Conservation (phyloP, 306 rosid species). For the Abrus precatorius region DNA sequence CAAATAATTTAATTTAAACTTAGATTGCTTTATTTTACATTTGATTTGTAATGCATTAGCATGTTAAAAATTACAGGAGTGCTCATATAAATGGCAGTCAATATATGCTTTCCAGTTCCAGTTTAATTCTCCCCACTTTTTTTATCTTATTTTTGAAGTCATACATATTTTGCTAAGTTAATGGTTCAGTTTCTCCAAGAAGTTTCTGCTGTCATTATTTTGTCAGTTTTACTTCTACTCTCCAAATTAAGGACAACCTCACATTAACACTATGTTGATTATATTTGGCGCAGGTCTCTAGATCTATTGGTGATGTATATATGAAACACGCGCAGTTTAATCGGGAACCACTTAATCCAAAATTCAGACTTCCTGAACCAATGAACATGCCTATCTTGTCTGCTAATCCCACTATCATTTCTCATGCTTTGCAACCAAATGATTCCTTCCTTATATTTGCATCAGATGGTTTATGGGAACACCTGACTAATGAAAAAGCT, state of each 20-base stretch:
- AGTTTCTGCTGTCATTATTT: constrained; percentile 5
- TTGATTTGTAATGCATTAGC: constrained; percentile 6
- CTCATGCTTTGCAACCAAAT: constrained; percentile 76
- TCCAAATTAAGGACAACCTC: not conserved
- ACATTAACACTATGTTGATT: constrained; percentile 14
- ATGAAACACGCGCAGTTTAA: constrained; percentile 73
- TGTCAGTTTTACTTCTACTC: constrained; percentile 7
- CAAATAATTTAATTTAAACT: constrained; percentile 1
- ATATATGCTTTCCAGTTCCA: constrained; percentile 16
- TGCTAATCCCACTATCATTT: constrained; percentile 72
- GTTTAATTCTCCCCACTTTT: not conserved
- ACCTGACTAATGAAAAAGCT: constrained; percentile 83
- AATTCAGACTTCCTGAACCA: constrained; percentile 89
- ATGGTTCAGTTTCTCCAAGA: constrained; percentile 8
- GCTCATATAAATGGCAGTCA: not conserved
- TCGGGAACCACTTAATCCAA: constrained; percentile 68
- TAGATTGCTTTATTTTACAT: not conserved
- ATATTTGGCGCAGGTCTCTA: constrained; percentile 75
- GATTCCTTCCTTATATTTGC: constrained; percentile 95
- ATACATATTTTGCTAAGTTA: not conserved
- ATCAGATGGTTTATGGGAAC: constrained; percentile 95
- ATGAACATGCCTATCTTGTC: constrained; percentile 75
- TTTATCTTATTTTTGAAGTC: constrained; percentile 23
- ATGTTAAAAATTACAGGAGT: constrained; percentile 14
- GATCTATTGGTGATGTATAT: constrained; percentile 87